Percentiles rank a stretch among this genome's conserved stretches.
Evolutionary conservation across 345 rosid genomes (phyloP).

Genomic region (Brassica rapa): DNA sequence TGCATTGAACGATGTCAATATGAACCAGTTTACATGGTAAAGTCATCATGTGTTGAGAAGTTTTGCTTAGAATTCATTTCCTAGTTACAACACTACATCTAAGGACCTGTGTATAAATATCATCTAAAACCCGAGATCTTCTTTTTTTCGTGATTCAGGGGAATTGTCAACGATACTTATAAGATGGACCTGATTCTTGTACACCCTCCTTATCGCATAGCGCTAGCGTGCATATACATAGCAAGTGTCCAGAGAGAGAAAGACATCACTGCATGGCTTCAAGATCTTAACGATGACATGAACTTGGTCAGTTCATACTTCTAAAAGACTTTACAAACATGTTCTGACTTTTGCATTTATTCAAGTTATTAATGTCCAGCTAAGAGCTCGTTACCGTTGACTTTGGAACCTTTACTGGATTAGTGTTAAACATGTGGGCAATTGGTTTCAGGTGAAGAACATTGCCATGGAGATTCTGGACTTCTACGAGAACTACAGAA

Average conservation of each 20-base stretch:
- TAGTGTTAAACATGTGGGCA: slow-evolving; percentile 5
- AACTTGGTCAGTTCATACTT: slow-evolving; percentile 65
- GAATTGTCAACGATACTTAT: slow-evolving; percentile 88
- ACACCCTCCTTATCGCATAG: slow-evolving; percentile 86
- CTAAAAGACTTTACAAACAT: neutral
- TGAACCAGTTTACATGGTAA: slow-evolving; percentile 85
- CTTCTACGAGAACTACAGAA: slow-evolving; percentile 50
- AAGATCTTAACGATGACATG: slow-evolving; percentile 89
- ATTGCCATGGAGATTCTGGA: slow-evolving; percentile 57
- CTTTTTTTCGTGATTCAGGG: slow-evolving; percentile 48
- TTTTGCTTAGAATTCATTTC: neutral
- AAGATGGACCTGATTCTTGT: slow-evolving; percentile 92
- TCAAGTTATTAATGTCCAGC: neutral
- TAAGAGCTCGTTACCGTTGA: neutral
- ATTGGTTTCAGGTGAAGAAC: slow-evolving; percentile 48
- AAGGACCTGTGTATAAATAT: neutral
- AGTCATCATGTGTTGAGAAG: neutral
- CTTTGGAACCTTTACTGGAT: neutral
- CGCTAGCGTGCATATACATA: slow-evolving; percentile 84
- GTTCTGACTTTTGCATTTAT: neutral
- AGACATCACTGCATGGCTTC: slow-evolving; percentile 90
- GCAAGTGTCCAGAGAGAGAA: slow-evolving; percentile 72
- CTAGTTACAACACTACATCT: neutral
- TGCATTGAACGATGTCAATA: slow-evolving; percentile 58
- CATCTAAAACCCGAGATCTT: neutral